Base-by-base conservation (phyloP, 305 asterid species). In the Fraxinus albicans region DNA sequence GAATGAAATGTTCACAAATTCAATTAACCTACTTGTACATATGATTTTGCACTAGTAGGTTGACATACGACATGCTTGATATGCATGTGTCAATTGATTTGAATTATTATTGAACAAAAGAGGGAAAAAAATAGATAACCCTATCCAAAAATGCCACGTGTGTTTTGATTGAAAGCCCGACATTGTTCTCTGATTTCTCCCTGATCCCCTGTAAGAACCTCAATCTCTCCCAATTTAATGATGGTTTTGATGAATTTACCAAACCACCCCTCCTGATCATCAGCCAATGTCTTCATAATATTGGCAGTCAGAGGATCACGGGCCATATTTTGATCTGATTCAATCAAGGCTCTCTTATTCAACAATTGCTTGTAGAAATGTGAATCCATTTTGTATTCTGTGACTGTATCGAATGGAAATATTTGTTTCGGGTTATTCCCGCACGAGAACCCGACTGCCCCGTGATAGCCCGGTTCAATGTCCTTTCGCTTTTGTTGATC, bases 121-220 rank as follows among this genome's bases (percentile, higher is more conserved):
- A 19, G n/a, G 1, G 34, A 36, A 34, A 10, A 17, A 47, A 42
- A 77, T 23, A 9, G 19, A 17, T 1, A 35, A 34, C 58, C 69
- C 83, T 31, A 83, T 73, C 34, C 19, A n/a, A 75, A 70, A 34
- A 60, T 17, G 34, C 73, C 73, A 23, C 5, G 33, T 6, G 33
- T 8, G 31, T 63, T 53, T 8, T 53, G 21, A 58, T 72, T 2
- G 81, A 79, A 53, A 81, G 25, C 34, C 21, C 29, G 42, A 38
- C 97, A 93, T 60, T 89, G 90, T 84, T 77, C 89, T 88, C 95
- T 88, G 85, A 93, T 85, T 67, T 93, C 88, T 63, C 95, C 95
- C 63, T 86, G 84, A 35, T 89, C 74, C 33, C 94, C 95, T 0
- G 91, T 86, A 23, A 91, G 93, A 81, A 90, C 93, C 34, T 86